These are phyloP conservation scores for Colletotrichum endophyticum DNA, from an alignment of 2,329 filamentous ascomycete species.

Conservation along the genomic window DNA sequence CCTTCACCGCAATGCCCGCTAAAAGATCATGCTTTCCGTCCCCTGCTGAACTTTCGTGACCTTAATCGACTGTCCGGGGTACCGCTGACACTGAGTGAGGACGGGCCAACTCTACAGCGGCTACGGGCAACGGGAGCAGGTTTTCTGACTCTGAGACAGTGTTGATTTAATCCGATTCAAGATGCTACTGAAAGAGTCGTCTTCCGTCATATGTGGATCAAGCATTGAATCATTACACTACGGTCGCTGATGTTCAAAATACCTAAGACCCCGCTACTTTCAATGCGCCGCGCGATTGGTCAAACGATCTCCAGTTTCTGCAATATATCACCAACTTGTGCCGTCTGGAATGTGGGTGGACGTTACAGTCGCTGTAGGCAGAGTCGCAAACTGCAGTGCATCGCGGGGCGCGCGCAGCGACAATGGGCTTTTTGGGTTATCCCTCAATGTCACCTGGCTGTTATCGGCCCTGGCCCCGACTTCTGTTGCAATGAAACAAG, in stretches of 20 bases:
- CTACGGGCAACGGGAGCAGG: background rate
- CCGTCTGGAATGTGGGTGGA: background rate
- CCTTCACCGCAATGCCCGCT: background rate
- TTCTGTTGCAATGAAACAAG: background rate
- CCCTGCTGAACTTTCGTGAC: background rate
- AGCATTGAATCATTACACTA: background rate
- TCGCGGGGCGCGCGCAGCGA: background rate
- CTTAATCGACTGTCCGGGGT: background rate
- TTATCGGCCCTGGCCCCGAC: background rate
- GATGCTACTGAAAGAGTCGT: background rate
- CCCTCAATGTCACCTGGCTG: background rate
- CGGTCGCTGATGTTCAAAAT: background rate
- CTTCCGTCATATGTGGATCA: background rate
- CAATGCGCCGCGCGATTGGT: background rate
- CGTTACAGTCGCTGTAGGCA: background rate
- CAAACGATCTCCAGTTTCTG: background rate
- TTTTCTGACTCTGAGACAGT: background rate
- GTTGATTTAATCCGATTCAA: background rate
- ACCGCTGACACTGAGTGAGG: background rate
- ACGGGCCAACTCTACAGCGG: background rate
- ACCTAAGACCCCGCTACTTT: background rate
- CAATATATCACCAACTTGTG: conserved; percentile 5
- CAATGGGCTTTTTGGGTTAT: background rate
- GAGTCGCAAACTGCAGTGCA: background rate
- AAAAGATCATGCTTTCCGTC: background rate